Conservation (phyloP, 441 rosid genomes). For the Arabidopsis lyrata region DNA sequence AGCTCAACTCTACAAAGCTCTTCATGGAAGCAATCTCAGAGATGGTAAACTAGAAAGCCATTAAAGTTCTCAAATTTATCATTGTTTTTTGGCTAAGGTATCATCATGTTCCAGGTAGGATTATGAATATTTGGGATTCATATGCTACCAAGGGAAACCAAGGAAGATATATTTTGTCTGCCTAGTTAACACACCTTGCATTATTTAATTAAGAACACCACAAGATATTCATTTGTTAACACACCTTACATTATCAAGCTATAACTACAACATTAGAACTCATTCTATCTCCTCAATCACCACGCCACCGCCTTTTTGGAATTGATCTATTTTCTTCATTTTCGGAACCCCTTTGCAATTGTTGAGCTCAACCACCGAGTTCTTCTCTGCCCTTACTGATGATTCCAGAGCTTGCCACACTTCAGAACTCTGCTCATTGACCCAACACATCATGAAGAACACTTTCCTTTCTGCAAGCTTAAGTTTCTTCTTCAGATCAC, state of each 20-base stretch:
- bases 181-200: too few relatives aligned
- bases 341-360: slow-evolving; percentile 36
- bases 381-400: slow-evolving; percentile 62
- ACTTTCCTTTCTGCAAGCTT: slow-evolving; percentile 80
- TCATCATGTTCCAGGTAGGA: slow-evolving; percentile 92
- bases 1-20: too few relatives aligned
- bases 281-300: slow-evolving; percentile 47
- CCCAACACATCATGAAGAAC: slow-evolving; percentile 91
- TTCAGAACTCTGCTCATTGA: slow-evolving; percentile 71
- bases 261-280: slow-evolving; percentile 5
- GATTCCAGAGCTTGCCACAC: slow-evolving; percentile 69
- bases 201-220: too few relatives aligned
- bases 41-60: too few relatives aligned
- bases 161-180: too few relatives aligned
- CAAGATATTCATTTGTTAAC: slow-evolving; percentile 25
- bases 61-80: too few relatives aligned
- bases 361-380: slow-evolving; percentile 45
- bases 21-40: too few relatives aligned
- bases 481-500: slow-evolving; percentile 66
- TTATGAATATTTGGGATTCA: slow-evolving; percentile 47
- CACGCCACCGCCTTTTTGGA: slow-evolving; percentile 43
- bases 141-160: slow-evolving; percentile 19
- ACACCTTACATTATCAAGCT: slow-evolving; percentile 30
- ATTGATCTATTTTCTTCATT: slow-evolving; percentile 37
- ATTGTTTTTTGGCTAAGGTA: slow-evolving; percentile 70